Conservation (phyloP, 169 alveolate genomes). For the Plasmodium berghei region DNA sequence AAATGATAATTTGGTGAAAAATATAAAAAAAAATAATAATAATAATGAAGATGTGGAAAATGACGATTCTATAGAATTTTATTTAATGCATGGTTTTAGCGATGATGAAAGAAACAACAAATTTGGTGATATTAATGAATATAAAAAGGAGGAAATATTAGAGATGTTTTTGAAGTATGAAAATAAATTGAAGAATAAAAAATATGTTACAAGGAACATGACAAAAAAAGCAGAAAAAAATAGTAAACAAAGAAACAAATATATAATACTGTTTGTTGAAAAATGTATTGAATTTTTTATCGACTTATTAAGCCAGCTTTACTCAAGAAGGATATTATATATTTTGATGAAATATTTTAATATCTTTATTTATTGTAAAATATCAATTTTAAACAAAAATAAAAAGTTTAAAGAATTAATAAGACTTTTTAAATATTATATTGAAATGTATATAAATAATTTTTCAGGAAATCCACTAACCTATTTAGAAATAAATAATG, state of each 20-base stretch:
- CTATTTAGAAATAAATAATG: slow-evolving; percentile 58
- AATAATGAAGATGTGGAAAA: slow-evolving; percentile 4
- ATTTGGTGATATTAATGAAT: slow-evolving; percentile 15
- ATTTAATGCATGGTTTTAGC: slow-evolving; percentile 21
- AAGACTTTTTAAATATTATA: slow-evolving; percentile 35
- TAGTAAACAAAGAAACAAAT: slow-evolving; percentile 6
- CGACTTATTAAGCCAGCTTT: slow-evolving; percentile 71
- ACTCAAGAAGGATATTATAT: slow-evolving; percentile 57
- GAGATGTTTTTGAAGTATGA: slow-evolving; percentile 53
- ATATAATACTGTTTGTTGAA: slow-evolving; percentile 53
- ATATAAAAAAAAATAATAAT: neutral
- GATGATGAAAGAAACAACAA: slow-evolving; percentile 42
- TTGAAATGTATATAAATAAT: slow-evolving; percentile 73
- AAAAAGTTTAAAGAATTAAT: slow-evolving; percentile 62
- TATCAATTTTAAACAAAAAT: slow-evolving; percentile 49
- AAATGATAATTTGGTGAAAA: neutral
- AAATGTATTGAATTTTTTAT: slow-evolving; percentile 72
- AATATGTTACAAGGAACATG: neutral
- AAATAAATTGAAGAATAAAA: slow-evolving; percentile 18
- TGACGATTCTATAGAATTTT: slow-evolving; percentile 19
- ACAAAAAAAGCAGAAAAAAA: neutral
- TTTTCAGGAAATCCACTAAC: slow-evolving; percentile 71
- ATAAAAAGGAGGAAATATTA: slow-evolving; percentile 63
- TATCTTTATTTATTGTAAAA: slow-evolving; percentile 68
- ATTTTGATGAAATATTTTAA: slow-evolving; percentile 67